phyloP scores from a whole-genome alignment of 2,329 filamentous ascomycete species.

The Elsinoe australis region DNA sequence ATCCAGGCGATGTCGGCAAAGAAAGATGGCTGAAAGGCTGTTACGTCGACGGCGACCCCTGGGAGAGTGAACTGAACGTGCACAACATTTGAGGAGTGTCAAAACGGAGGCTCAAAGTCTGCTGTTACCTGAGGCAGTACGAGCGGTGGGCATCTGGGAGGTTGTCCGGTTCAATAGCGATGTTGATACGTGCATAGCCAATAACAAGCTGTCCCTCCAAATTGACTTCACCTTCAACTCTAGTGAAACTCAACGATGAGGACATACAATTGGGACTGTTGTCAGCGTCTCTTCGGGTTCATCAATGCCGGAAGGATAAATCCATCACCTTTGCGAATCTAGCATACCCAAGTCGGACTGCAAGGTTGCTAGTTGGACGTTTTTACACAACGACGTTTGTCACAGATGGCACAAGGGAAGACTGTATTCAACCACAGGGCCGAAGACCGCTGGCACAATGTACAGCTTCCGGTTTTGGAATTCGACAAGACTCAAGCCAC shows the following conservation, averaged over 20 bases:
- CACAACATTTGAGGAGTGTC: slow-evolving; percentile 5
- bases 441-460: background rate
- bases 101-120: too few species aligned
- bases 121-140: too few species aligned
- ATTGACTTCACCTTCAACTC: too few species aligned
- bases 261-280: too few species aligned
- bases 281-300: too few species aligned
- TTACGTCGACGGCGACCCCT: slow-evolving; percentile 66
- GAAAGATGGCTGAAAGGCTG: slow-evolving; percentile 77
- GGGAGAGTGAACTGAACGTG: slow-evolving; percentile 34
- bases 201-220: too few species aligned
- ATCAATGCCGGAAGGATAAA: too few species aligned
- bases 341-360: background rate
- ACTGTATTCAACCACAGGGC: background rate
- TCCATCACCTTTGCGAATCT: too few species aligned
- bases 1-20: slow-evolving; percentile 51
- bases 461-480: background rate
- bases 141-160: too few species aligned
- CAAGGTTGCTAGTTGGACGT: background rate
- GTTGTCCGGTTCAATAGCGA: too few species aligned
- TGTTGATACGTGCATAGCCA: too few species aligned
- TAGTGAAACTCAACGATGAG: too few species aligned
- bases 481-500: background rate
- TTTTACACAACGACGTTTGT: slow-evolving; percentile 1
- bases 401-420: background rate